Percentiles rank a stretch among this genome's conserved stretches.
Conservation (phyloP, 2,329 filamentous ascomycete species). For the Hyphodiscus sp. region DNA sequence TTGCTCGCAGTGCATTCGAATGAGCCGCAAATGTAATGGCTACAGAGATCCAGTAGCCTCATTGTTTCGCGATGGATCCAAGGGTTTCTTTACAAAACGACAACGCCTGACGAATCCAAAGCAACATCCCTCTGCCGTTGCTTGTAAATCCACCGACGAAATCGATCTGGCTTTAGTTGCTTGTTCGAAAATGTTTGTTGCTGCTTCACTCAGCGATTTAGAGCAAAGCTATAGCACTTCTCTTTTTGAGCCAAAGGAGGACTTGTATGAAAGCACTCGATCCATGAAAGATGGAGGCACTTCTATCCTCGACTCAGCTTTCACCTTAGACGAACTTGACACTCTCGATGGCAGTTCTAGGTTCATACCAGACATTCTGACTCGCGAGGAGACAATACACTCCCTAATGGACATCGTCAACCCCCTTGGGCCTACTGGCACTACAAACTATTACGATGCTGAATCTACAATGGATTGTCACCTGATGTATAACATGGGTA, state of each 20-base stretch:
- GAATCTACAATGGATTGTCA: background rate
- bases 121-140: background rate
- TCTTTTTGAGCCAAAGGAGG: background rate
- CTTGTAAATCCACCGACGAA: background rate
- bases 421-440: background rate
- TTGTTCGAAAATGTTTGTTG: background rate
- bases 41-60: background rate
- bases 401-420: background rate
- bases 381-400: background rate
- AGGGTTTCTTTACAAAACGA: background rate
- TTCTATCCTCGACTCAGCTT: background rate
- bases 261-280: background rate
- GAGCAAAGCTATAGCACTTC: background rate
- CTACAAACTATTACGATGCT: background rate
- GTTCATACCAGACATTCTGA: background rate
- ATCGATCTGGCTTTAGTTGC: background rate
- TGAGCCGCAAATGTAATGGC: background rate
- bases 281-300: background rate
- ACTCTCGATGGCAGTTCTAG: background rate
- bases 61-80: background rate
- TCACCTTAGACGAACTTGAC: background rate
- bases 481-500: background rate
- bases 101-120: background rate
- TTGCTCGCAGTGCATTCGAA: background rate
- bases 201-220: background rate